These are phyloP conservation scores for Fusarium globosum DNA, from an alignment of 2,329 filamentous ascomycete genomes.

Conservation along the genomic window DNA sequence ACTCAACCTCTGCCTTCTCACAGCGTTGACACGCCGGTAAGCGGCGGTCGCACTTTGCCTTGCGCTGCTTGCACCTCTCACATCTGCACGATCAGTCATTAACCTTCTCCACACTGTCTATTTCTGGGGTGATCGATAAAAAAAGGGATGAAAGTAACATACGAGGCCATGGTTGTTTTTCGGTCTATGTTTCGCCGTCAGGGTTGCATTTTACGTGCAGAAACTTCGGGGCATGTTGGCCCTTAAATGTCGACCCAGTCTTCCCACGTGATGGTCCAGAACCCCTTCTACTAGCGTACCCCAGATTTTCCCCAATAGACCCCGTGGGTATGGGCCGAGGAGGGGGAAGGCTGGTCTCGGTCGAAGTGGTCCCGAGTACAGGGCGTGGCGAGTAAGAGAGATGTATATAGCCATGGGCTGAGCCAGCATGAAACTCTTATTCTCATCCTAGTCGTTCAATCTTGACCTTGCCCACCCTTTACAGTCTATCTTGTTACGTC, in stretches of 20 bases:
- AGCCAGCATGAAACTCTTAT: background rate
- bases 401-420: background rate
- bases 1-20: background rate
- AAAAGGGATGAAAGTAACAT: background rate
- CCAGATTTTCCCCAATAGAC: background rate
- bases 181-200: constrained; percentile 6
- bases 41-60: constrained; percentile 1
- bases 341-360: background rate
- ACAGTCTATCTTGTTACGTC: background rate
- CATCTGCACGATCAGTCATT: background rate
- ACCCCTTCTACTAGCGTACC: background rate
- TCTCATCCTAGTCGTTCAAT: background rate
- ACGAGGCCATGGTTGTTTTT: background rate
- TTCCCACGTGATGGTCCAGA: background rate
- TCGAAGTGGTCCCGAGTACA: background rate
- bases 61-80: background rate
- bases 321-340: background rate
- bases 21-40: background rate
- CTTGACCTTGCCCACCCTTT: background rate
- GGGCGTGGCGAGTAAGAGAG: background rate
- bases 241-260: background rate
- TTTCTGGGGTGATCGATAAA: background rate
- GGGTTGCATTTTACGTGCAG: background rate
- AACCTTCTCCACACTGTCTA: accelerated
- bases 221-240: background rate